Conservation (phyloP, 306 rosid genomes). For the Vicia villosa region DNA sequence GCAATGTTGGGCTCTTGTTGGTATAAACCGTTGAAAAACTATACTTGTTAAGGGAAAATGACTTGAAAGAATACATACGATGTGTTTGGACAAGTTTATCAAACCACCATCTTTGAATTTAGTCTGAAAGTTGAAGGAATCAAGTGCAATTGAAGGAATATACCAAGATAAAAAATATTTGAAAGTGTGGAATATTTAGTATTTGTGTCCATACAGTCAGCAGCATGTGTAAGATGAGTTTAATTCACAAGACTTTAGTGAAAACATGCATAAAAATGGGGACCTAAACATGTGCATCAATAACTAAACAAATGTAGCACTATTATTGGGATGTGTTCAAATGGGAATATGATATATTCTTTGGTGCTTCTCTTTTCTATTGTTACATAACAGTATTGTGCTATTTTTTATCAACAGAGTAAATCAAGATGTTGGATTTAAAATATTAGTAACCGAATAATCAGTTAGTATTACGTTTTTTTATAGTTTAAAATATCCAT, state of each 20-base stretch:
- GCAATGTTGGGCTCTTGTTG: constrained; percentile 43
- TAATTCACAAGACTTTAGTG: constrained; percentile 30
- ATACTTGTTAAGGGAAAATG: constrained; percentile 44
- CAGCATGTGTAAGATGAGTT: constrained; percentile 47
- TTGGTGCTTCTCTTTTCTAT: constrained; percentile 17
- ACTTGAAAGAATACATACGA: constrained; percentile 35
- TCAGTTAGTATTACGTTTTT: not conserved
- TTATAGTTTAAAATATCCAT: not conserved
- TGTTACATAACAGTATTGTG: constrained; percentile 11
- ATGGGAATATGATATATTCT: constrained; percentile 52
- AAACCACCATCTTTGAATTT: constrained; percentile 23
- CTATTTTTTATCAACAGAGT: constrained; percentile 25
- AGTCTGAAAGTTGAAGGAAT: constrained; percentile 47
- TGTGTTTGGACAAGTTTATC: constrained; percentile 44
- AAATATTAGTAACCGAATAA: not conserved
- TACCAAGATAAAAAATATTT: not conserved
- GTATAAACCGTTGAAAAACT: constrained; percentile 48
- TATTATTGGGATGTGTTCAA: constrained; percentile 60
- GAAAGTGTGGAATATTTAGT: constrained; percentile 21
- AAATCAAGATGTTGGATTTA: constrained; percentile 6
- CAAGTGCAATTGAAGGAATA: constrained; percentile 50
- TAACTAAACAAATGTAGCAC: constrained; percentile 45
- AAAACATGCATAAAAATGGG: constrained; percentile 29
- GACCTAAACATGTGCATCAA: constrained; percentile 52
- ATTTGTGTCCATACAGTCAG: constrained; percentile 50